phyloP scores from a whole-genome alignment of 805 yeast genomes.

The Yarrowia sp. region DNA sequence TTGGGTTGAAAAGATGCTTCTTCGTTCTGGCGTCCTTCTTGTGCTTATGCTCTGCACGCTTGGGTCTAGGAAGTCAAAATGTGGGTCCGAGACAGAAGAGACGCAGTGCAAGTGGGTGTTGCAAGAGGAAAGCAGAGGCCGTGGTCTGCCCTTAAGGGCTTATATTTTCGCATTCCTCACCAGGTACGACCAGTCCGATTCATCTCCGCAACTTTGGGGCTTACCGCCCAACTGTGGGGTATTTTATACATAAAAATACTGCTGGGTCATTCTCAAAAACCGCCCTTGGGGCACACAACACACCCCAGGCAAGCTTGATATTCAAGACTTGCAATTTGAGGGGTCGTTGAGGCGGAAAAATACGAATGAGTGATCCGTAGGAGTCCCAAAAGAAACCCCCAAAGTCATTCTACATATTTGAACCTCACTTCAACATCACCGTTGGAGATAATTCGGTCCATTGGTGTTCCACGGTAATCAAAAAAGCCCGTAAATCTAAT shows the following conservation, averaged over 20 bases:
- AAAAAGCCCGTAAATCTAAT: not conserved
- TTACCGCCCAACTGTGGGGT: not conserved
- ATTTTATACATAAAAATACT: not conserved
- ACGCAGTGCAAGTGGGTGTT: not conserved
- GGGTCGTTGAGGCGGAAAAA: not conserved
- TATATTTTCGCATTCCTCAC: not conserved
- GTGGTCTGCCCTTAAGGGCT: not conserved
- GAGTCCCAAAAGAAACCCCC: not conserved
- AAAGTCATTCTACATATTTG: not conserved
- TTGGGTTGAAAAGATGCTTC: not conserved
- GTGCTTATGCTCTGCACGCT: slow-evolving; percentile 15
- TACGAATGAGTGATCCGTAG: not conserved
- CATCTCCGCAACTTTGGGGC: not conserved
- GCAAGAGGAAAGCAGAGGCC: not conserved
- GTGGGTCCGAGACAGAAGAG: slow-evolving; percentile 12
- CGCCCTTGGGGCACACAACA: not conserved
- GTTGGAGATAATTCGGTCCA: not conserved
- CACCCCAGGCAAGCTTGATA: not conserved
- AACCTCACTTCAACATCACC: not conserved
- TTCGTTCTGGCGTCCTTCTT: slow-evolving; percentile 10
- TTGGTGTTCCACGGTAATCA: not conserved
- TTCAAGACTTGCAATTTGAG: not conserved
- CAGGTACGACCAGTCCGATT: not conserved
- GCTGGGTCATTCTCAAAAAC: not conserved
- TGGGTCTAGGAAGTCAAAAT: slow-evolving; percentile 14